Base-by-base conservation (phyloP, 2,329 filamentous ascomycete species). In the Cordyceps sp. region DNA sequence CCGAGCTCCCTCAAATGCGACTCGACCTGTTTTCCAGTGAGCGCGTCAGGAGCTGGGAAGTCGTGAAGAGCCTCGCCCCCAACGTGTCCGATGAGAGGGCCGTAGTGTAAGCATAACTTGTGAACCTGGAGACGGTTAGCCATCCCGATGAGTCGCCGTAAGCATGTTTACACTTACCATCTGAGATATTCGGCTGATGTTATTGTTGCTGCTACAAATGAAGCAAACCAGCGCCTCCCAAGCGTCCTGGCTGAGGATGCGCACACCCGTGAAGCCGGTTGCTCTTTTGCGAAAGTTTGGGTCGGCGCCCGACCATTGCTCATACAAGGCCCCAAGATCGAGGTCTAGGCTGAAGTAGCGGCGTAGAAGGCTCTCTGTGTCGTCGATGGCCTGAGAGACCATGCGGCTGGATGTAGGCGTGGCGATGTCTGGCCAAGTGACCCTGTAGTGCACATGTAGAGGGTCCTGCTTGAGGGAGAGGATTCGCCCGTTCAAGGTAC, bases 131-230 rank as follows among this genome's bases (percentile, higher is more conserved):
- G 4, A 7, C 3, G 10, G 19, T 32, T n/a, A 32, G 31, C 14
- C 14, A 14, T 21, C 6, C 15, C n/a, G 7, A 10, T 14, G 10
- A 12, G 14, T 5, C 3, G 10, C 2, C 10, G 12, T 10, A 1
- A 12, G 4, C 9, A 10, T 10, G 15, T 13, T 22, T 9, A 15
- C 6, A 15, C 7, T 13, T 18, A 80, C 85, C 90, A 98, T 98
- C 55, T 92, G 82, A 5, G 82, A 88, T 50, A 98, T 98, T 25
- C 90, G 73, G 3, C 77, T 69, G 37, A 98, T 98, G 50, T 98
- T 94, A 58, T 98, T 98, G 57, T 98, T 98, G 56, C 85, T 93
- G 55, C 86, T 94, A 64, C 90, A 98, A 40, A 98, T 98, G 55
- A 98, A 98, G 35, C 80, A 78, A 17, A 98, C 64, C 16, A 98